A percentile compares a stretch with the other conserved stretches of the same genome.
phyloP scores from a whole-genome alignment of 371 early-diverging fungal genomes.

The Actinomucor elegans region DNA sequence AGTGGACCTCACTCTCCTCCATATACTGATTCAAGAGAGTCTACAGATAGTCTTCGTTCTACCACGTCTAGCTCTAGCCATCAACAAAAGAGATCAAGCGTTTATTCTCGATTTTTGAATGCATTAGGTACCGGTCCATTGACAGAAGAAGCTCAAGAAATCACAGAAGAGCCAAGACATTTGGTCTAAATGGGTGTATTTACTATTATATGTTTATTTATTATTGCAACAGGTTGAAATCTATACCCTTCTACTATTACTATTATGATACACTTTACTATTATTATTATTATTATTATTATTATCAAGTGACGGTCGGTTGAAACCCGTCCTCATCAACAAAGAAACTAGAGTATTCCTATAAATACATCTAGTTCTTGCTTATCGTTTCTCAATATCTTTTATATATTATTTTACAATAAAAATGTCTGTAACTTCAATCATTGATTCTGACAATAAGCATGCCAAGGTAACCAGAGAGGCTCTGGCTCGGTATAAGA shows the following conservation, averaged over 20 bases:
- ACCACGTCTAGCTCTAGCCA: slow-evolving; percentile 20
- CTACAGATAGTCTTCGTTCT: slow-evolving; percentile 38
- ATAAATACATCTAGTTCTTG: no score
- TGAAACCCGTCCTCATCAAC: no score
- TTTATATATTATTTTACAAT: neutral
- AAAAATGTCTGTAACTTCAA: neutral
- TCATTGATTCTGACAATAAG: slow-evolving; percentile 5
- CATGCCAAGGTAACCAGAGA: slow-evolving; percentile 15
- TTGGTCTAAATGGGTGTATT: no score
- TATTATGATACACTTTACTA: neutral
- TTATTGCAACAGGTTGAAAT: no score
- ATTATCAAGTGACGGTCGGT: neutral
- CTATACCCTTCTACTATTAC: no score
- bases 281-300: slow-evolving; percentile 5
- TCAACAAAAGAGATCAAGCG: slow-evolving; percentile 40
- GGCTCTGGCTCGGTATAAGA: slow-evolving; percentile 13
- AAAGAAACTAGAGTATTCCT: no score
- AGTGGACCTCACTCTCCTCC: slow-evolving; percentile 22
- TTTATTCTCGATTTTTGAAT: slow-evolving; percentile 40
- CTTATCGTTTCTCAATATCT: neutral
- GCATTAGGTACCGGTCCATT: slow-evolving; percentile 19
- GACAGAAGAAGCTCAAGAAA: slow-evolving; percentile 14
- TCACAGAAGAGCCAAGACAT: neutral
- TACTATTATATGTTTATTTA: no score
- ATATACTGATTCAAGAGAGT: slow-evolving; percentile 23